Base-by-base conservation (phyloP, 495 filamentous ascomycete species). In the Aspergillus haitiensis region DNA sequence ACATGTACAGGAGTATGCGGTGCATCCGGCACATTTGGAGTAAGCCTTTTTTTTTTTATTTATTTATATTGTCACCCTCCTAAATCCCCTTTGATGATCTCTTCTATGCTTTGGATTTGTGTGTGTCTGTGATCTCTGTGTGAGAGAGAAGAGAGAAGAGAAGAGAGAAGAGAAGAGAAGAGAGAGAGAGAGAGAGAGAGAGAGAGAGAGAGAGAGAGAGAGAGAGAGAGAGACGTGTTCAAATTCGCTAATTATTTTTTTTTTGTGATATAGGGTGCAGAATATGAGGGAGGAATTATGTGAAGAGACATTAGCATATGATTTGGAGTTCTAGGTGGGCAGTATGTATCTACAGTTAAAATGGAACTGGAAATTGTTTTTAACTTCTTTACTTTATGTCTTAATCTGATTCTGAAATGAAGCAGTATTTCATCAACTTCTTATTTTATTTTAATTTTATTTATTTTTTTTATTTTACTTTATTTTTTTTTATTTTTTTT, bases 231-330 rank as follows among this genome's bases (percentile, higher is more conserved):
- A n/a, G n/a, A n/a, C n/a, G n/a, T n/a, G n/a, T n/a, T n/a, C n/a
- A n/a, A n/a, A n/a, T n/a, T n/a, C n/a, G n/a, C n/a, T 10, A 7
- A 51, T 33, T 50, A 51, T 33, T 50, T n/a, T 56, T 9, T 36
- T 37, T 54, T 12, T 33, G 34, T 21, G 35, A 12, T 13, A 8
- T 56, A 78, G 76, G 61, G 71, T 74, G 51, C 72, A 74, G 15
- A 76, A 68, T 53, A 58, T 76, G 66, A 68, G 76, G 40, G 74
- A 77, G 59, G 73, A 77, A 56, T 56, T 78, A 36, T 77, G 73
- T 58, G 76, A 77, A 10, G 76, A 77, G 65, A 72, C 76, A 6
- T 65, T 78, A 68, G 76, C 73, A 9, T 78, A 76, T 72, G 76
- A 78, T 63, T 53, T 78, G 59, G 73, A 76, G 63, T 78, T 78